Conservation (phyloP, 2,329 filamentous ascomycete genomes). For the Cryphonectria radicalis region DNA sequence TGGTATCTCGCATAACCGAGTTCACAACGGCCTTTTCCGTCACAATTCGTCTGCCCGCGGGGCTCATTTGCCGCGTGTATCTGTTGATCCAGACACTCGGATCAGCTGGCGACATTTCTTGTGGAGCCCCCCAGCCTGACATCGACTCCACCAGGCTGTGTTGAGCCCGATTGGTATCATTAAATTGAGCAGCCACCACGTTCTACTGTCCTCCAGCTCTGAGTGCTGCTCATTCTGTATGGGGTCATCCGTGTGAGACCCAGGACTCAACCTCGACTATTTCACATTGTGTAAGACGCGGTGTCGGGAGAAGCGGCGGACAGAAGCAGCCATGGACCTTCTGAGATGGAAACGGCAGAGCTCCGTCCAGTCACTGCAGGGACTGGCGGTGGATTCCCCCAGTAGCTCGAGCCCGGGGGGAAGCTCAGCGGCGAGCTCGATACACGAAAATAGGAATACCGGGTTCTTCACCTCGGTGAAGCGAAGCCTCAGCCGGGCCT, state of each 20-base stretch:
- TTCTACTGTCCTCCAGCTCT: neutral
- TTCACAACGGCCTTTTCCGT: neutral
- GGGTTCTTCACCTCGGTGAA: conserved; percentile 34
- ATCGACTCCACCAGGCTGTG: conserved; percentile 21
- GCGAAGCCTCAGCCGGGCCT: conserved; percentile 35
- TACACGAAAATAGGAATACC: conserved; percentile 33
- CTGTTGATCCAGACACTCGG: conserved; percentile 24
- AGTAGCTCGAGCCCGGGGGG: conserved; percentile 28
- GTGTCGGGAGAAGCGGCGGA: neutral
- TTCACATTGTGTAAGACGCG: neutral
- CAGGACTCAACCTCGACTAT: neutral
- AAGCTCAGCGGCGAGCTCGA: conserved; percentile 34
- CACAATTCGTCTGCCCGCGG: conserved; percentile 13
- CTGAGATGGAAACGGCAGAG: conserved; percentile 30
- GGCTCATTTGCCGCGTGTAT: conserved; percentile 14
- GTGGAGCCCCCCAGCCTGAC: conserved; percentile 19
- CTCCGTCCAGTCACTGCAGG: conserved; percentile 27
- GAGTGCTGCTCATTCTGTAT: neutral
- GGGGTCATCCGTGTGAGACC: neutral
- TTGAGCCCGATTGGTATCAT: conserved; percentile 10
- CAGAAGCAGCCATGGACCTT: conserved; percentile 23
- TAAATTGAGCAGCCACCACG: neutral
- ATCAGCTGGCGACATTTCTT: conserved; percentile 23
- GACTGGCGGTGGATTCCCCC: conserved; percentile 28
- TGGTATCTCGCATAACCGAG: neutral